These are phyloP conservation scores for Oryza glaberrima DNA, from an alignment of 176 grass and related monocot genomes.

Conservation along the genomic window DNA sequence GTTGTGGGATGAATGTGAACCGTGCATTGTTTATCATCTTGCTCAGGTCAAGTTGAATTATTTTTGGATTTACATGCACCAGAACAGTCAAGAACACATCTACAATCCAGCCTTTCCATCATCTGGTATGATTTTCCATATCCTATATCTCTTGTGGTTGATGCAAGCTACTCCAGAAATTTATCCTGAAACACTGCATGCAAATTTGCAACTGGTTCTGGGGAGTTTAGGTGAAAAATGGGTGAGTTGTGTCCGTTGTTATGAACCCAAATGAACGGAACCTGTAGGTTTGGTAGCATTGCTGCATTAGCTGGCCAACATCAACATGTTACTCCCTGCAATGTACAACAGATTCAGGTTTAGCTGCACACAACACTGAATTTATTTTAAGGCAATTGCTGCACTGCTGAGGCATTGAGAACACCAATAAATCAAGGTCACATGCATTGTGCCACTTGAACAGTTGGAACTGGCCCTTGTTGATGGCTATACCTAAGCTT, in stretches of 20 bases:
- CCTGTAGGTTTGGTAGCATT: background rate
- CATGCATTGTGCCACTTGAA: conserved; percentile 2
- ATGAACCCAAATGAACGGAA: background rate
- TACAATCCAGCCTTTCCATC: background rate
- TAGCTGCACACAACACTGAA: background rate
- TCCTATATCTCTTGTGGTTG: background rate
- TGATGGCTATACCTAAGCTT: background rate
- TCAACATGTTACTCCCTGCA: background rate
- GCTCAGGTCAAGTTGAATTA: background rate
- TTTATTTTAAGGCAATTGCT: background rate
- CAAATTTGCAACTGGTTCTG: background rate
- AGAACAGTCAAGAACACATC: background rate
- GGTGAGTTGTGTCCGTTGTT: background rate
- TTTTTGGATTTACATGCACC: background rate
- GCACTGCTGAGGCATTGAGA: background rate
- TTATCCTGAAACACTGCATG: background rate
- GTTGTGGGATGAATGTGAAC: background rate
- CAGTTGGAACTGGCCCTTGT: background rate
- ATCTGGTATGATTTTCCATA: background rate
- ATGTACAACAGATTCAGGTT: background rate
- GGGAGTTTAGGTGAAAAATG: background rate
- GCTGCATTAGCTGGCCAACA: background rate
- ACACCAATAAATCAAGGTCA: background rate
- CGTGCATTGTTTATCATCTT: background rate
- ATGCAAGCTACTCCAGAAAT: background rate